Base-by-base conservation (phyloP, 192 early-diverging fungal species). In the Lunasporangiospora selenospora region DNA sequence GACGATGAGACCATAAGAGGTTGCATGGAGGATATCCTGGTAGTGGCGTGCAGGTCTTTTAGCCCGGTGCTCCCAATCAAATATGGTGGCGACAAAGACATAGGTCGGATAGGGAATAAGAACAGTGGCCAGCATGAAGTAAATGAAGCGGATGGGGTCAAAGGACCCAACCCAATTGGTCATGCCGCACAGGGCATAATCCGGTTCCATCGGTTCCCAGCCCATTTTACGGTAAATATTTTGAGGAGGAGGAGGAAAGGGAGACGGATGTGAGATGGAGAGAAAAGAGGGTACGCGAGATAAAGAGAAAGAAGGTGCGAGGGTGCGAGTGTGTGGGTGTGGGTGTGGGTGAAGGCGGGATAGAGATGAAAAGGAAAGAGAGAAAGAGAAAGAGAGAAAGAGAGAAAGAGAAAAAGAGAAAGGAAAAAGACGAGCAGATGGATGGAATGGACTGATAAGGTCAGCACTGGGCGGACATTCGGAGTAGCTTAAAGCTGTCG, bases 41-140 rank as follows among this genome's bases (percentile, higher is more conserved):
- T 83, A 90, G 53, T 89, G 87, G 31, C 88, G 80, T 21, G 81
- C 80, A 3, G 81, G 69, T 33, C 83, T 83, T 58, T 92, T 90
- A 15, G 71, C 67, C 46, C 85, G 82, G 15, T 83, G 76, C 54
- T 92, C 90, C 81, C 88, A 88, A 36, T 87, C 81, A 51, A 85
- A 86, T 18, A 77, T 67, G 15, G 83, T 80, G 2, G 88, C 87
- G 6, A 90, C 59, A 6, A 79, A 50, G 15, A 89, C 75, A 62
- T 88, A 90, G 1, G 65, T 34, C 0, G 81, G 81, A 34, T 85
- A 85, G 2, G 84, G 78, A 16, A 86, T 73, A 18, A 86, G 31
- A n/a, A 81, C 58, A 16, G 81, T 81, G 16, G 75, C 65, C n/a
- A 86, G 51, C 61, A 81, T 80, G 34, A 86, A 86, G 43, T 83